Evolutionary conservation across 2,329 filamentous ascomycete genomes (phyloP), one percentile per base, ranked within the genome.

Genomic region (Sclerotinia nivalis): DNA sequence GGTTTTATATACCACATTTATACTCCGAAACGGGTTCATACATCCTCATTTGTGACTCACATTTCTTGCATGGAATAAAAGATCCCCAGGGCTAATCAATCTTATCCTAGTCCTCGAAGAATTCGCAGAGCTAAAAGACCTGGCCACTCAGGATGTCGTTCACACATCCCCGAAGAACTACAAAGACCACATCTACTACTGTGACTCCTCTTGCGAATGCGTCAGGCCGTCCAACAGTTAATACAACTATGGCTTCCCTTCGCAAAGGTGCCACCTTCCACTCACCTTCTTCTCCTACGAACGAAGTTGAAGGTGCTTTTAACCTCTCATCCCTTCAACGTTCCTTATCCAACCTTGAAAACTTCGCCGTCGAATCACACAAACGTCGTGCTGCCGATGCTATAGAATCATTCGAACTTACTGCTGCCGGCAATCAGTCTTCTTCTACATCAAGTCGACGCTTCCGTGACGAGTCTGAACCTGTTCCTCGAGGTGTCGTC

Each of bases 251-350:
- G 80, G 49, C 49, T 62, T 81, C 83, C 79, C 85, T 93, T 80
- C 86, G 84, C 79, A 93, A 93, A 83, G 89, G 89, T 77, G 88
- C 90, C 68, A 93, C 91, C 75, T 87, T 86, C 72, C 82, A 86
- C 74, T 79, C 78, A 59, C 72, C 77, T 76, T 80, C 76, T 79
- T 83, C 72, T 81, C 80, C 62, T 12, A 20, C 37, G 5, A 37
- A 54, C n/a, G 62, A 70, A 40, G 60, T 47, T 25, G 34, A 62
- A 10, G 25, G 66, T 49, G 31, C 54, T 13, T 73, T 82, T 80
- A 70, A 73, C 60, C 71, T 76, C 31, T 78, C 77, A 28, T 73
- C 75, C n/a, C 84, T 91, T 77, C 82, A 86, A 74, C 89, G 91
- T 71, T 89, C 91, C 64, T 88, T 91, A 75, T 91, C 90, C 66